A percentile compares a stretch with the other conserved stretches of the same genome.
These are phyloP conservation scores for Sporothrix brunneoviolacea DNA, from an alignment of 2,329 filamentous ascomycete genomes.

Conservation along the genomic window DNA sequence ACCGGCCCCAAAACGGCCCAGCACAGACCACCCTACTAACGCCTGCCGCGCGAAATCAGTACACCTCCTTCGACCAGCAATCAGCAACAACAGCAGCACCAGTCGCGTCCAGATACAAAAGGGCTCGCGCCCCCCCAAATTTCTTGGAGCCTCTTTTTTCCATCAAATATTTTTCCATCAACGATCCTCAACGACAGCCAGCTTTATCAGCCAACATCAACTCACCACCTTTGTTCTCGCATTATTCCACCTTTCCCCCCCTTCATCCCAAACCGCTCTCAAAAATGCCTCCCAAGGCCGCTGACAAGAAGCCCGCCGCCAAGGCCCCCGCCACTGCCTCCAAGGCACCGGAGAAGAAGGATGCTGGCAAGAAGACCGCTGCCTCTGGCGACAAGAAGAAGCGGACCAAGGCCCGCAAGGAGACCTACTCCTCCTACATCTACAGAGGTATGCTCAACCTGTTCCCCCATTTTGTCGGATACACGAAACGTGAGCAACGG, in stretches of 20 bases:
- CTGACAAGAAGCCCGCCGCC: constrained; percentile 97
- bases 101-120: constrained; percentile 57
- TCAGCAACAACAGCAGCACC: constrained; percentile 48
- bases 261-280: constrained; percentile 17
- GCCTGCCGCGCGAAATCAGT: constrained; percentile 19
- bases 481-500: background rate
- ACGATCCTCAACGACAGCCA: constrained; percentile 16
- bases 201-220: constrained; percentile 15
- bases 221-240: constrained; percentile 19
- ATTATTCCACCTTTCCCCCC: constrained; percentile 15
- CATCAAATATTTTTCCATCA: constrained; percentile 27
- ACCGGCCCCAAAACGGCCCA: background rate
- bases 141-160: constrained; percentile 32
- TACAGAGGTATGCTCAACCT: constrained; percentile 84
- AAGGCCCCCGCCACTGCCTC: constrained; percentile 79
- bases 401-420: constrained; percentile 99
- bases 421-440: constrained; percentile 99
- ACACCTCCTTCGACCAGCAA: constrained; percentile 28
- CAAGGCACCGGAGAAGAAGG: constrained; percentile 87
- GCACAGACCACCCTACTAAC: constrained; percentile 14
- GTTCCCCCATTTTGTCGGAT: background rate
- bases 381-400: constrained; percentile 99
- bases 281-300: constrained; percentile 96
- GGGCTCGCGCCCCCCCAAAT: constrained; percentile 45
- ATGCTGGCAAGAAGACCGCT: constrained; percentile 99